Conservation (phyloP, 352 stramenopile genomes). For the Phytophthora niederhauseri region DNA sequence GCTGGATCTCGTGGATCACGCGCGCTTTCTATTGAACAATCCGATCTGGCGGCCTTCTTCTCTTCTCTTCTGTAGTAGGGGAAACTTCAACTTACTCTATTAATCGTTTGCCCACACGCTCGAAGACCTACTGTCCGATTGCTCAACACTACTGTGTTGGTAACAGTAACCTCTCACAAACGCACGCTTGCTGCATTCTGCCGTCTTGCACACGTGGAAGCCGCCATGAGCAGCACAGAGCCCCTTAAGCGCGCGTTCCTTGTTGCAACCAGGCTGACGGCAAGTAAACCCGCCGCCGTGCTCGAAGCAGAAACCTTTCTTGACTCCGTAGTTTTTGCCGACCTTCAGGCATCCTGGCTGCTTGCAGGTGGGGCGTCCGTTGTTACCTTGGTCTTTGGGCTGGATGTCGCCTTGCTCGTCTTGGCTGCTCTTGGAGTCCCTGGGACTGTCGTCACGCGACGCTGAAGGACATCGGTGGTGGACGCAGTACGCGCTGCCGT, state of each 20-base stretch:
- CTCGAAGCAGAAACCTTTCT: constrained; percentile 13
- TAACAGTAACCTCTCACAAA: neutral
- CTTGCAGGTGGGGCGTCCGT: too few species aligned
- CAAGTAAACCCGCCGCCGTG: constrained; percentile 8
- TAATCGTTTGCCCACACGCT: neutral
- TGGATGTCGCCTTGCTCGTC: neutral
- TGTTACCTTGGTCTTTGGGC: neutral
- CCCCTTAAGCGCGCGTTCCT: neutral
- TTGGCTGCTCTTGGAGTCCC: neutral
- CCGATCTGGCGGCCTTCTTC: neutral
- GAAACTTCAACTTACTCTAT: neutral
- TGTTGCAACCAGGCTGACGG: constrained; percentile 8
- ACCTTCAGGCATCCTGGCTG: too few species aligned
- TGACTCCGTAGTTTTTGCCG: neutral
- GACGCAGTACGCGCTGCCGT: constrained; percentile 9
- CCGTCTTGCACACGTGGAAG: constrained; percentile 11
- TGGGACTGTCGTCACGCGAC: neutral
- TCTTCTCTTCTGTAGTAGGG: neutral
- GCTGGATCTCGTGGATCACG: neutral
- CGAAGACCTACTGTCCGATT: neutral
- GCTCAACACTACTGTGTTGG: neutral
- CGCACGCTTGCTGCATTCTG: constrained; percentile 1
- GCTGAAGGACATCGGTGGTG: neutral
- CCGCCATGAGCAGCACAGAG: constrained; percentile 11
- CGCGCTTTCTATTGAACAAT: neutral